Evolutionary conservation across 495 filamentous ascomycete species (phyloP), one percentile per base, ranked within the genome.

Genomic region (Lepidopterella palustris): DNA sequence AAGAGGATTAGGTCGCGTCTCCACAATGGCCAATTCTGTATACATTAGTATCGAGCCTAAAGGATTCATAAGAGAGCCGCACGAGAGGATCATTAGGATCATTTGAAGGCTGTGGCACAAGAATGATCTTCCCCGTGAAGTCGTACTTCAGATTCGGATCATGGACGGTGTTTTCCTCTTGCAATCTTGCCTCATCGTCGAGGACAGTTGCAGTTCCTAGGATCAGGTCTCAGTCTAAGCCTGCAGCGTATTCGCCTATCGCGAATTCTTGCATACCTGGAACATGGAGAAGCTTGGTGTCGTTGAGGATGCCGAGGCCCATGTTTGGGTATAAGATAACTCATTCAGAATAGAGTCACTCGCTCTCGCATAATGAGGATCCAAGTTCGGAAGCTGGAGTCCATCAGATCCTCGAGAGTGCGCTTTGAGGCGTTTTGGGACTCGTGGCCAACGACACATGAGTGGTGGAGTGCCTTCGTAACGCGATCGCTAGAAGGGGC

Each of bases 1-100:
- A 82, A 74, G 60, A 89, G 84, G 65, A 93, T 91, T 45, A 86
- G 62, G 62, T 97, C 91, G 65, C 90, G 88, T 65, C 84, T 84
- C 88, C 88, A 92, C 63, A 92, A 70, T 40, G 92, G 85, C 91
- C 91, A 96, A 70, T 97, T 97, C 85, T 90, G 68, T 24, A n/a
- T 27, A 53, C 53, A 61, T 72, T 59, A 70, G 66, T 45, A 48
- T 39, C 57, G 45, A 49, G 1, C n/a, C 23, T 53, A 25, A 13
- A 25, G 21, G 21, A 26, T 31, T 11, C 39, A 0, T 40, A 60
- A 29, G n/a, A 54, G 11, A 49, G 32, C 55, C 70, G 26, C 72
- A 88, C 86, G 62, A 89, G 71, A 24, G 75, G 75, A 62, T 77
- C 73, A 54, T 66, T 68, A 11, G 73, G 72, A 47, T 71, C 67